Conservation (phyloP, 2,329 filamentous ascomycete species). For the Blumeria hordei region DNA sequence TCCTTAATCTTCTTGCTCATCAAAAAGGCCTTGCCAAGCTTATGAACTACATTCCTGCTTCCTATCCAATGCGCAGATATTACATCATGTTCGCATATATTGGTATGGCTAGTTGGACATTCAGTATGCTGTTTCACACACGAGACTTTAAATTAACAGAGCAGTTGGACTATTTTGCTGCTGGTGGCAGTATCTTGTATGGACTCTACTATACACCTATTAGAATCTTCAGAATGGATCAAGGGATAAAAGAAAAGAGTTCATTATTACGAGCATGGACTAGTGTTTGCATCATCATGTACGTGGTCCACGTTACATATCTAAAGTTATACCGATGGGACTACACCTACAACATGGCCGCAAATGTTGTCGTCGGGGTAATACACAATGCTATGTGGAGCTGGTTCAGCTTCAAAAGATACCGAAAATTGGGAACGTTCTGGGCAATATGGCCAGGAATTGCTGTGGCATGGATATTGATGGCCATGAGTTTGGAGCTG, state of each 20-base stretch:
- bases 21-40: slow-evolving; percentile 49
- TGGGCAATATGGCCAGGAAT: slow-evolving; percentile 84
- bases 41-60: slow-evolving; percentile 40
- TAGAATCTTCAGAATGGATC: slow-evolving; percentile 62
- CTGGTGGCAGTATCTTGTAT: slow-evolving; percentile 73
- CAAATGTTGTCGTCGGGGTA: slow-evolving; percentile 64
- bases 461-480: slow-evolving; percentile 73
- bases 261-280: slow-evolving; percentile 51
- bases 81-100: slow-evolving; percentile 62
- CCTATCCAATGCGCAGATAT: slow-evolving; percentile 56
- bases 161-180: slow-evolving; percentile 88
- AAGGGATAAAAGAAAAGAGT: slow-evolving; percentile 17
- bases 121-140: slow-evolving; percentile 80
- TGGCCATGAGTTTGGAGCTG: slow-evolving; percentile 88
- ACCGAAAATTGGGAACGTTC: slow-evolving; percentile 39
- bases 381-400: slow-evolving; percentile 69
- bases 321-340: slow-evolving; percentile 74
- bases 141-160: slow-evolving; percentile 70
- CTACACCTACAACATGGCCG: slow-evolving; percentile 95
- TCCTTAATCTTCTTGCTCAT: slow-evolving; percentile 79
- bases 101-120: slow-evolving; percentile 63
- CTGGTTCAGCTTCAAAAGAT: slow-evolving; percentile 55
- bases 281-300: slow-evolving; percentile 42
- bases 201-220: slow-evolving; percentile 70
- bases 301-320: slow-evolving; percentile 56